These are phyloP conservation scores for Naganishia antarctica DNA, from an alignment of 768 basidiomycete species.

Conservation along the genomic window DNA sequence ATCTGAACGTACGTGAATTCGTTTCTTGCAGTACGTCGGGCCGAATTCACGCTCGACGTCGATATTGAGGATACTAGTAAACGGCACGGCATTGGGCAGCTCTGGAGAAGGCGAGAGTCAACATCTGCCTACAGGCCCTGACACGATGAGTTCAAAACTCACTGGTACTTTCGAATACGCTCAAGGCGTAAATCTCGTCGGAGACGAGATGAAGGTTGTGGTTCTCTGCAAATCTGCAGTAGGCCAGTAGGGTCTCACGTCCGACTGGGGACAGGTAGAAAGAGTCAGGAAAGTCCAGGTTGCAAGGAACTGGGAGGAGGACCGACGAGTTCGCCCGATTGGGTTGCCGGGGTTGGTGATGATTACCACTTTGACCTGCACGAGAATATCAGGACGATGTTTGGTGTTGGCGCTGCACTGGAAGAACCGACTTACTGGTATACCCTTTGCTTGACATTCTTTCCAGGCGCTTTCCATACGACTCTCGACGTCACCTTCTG, in stretches of 20 bases:
- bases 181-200: conserved; percentile 49
- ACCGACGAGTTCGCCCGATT: conserved; percentile 11
- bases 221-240: conserved; percentile 45
- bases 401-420: background rate
- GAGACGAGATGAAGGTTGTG: conserved; percentile 45
- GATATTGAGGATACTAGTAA: conserved; percentile 42
- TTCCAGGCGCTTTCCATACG: conserved; percentile 34
- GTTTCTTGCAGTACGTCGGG: conserved; percentile 35
- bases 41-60: conserved; percentile 44
- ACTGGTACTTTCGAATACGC: conserved; percentile 40
- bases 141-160: conserved; percentile 6
- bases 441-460: conserved; percentile 32
- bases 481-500: conserved; percentile 29
- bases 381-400: background rate
- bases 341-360: conserved; percentile 16
- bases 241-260: conserved; percentile 41
- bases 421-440: conserved; percentile 30
- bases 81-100: conserved; percentile 35
- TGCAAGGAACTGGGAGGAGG: background rate
- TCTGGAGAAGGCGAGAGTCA: conserved; percentile 20
- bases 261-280: conserved; percentile 36
- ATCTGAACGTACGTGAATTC: conserved; percentile 38
- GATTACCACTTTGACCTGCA: conserved; percentile 23
- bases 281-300: conserved; percentile 41
- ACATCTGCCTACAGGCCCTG: too few species aligned